These are phyloP conservation scores for Thalassiosira exigua DNA, from an alignment of 352 stramenopile species.

Conservation along the genomic window DNA sequence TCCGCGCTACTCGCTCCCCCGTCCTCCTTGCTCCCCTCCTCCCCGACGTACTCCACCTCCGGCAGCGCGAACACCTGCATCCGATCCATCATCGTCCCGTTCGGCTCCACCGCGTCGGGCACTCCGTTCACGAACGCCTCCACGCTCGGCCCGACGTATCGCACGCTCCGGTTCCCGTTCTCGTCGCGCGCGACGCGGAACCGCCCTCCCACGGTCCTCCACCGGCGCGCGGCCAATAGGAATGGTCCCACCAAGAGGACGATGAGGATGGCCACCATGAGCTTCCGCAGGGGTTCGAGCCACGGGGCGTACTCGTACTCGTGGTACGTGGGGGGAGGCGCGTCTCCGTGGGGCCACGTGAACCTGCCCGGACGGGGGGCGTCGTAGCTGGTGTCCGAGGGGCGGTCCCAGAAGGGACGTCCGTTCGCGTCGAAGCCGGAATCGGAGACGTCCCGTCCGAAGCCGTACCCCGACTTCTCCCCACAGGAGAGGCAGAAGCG, in stretches of 20 bases:
- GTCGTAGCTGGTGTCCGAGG: too few relatives aligned
- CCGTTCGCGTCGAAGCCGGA: too few relatives aligned
- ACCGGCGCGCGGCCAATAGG: constrained; percentile 29
- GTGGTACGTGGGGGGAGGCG: background rate
- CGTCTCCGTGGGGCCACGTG: too few relatives aligned
- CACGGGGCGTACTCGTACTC: constrained; percentile 24
- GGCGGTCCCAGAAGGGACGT: too few relatives aligned
- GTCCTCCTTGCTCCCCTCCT: too few relatives aligned
- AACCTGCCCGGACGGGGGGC: too few relatives aligned
- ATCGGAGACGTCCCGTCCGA: too few relatives aligned
- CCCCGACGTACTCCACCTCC: constrained; percentile 49
- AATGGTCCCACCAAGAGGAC: constrained; percentile 37
- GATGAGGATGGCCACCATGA: constrained; percentile 46
- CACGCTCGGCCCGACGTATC: constrained; percentile 41
- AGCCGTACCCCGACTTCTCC: too few relatives aligned
- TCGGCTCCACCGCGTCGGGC: constrained; percentile 33
- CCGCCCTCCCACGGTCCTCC: constrained; percentile 41
- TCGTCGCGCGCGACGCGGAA: constrained; percentile 37
- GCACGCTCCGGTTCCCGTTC: constrained; percentile 32
- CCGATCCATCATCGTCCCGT: constrained; percentile 51
- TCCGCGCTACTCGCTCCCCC: too few relatives aligned
- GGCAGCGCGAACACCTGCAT: constrained; percentile 47
- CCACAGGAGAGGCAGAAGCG: too few relatives aligned
- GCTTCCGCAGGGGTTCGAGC: constrained; percentile 35
- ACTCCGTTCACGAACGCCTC: constrained; percentile 47